Evolutionary conservation across 139 green algal genomes (phyloP).

Genomic region (Chlorella sorokiniana): DNA sequence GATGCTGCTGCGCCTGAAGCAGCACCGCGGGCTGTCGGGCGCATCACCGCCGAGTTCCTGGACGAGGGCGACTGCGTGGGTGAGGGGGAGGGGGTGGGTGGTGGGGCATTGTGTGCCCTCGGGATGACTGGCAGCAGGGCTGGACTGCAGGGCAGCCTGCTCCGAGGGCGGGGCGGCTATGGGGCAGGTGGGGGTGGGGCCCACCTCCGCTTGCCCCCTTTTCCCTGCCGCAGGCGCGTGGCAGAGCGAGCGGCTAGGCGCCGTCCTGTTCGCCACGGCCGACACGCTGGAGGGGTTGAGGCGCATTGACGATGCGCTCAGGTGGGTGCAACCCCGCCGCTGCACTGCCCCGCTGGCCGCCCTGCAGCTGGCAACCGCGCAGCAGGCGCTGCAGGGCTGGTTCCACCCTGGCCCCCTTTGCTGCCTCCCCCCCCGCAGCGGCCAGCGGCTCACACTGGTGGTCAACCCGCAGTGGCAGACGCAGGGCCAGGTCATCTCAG

Average conservation of each 20-base stretch:
- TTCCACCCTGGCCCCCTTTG: neutral
- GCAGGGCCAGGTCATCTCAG: slow-evolving; percentile 58
- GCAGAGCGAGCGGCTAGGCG: slow-evolving; percentile 55
- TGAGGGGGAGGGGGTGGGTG: neutral
- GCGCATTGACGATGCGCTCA: slow-evolving; percentile 44
- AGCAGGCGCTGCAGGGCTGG: neutral
- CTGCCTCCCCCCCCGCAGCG: slow-evolving; percentile 11
- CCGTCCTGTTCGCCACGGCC: slow-evolving; percentile 57
- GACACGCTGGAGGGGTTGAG: slow-evolving; percentile 47
- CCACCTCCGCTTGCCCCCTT: neutral
- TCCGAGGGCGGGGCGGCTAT: neutral
- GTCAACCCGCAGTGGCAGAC: slow-evolving; percentile 86
- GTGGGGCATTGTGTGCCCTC: neutral
- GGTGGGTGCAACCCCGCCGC: no score
- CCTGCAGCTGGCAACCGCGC: no score
- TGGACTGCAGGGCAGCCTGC: no score
- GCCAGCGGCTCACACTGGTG: slow-evolving; percentile 63
- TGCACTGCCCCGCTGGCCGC: neutral
- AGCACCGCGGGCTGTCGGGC: slow-evolving; percentile 40
- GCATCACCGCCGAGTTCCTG: slow-evolving; percentile 50
- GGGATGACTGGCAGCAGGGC: no score
- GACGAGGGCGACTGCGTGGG: slow-evolving; percentile 64
- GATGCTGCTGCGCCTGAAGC: slow-evolving; percentile 76
- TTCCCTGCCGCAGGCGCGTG: slow-evolving; percentile 32
- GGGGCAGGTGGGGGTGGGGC: neutral